These are phyloP conservation scores for Lecanicillium sp. DNA, from an alignment of 2,329 filamentous ascomycete species.

Conservation along the genomic window DNA sequence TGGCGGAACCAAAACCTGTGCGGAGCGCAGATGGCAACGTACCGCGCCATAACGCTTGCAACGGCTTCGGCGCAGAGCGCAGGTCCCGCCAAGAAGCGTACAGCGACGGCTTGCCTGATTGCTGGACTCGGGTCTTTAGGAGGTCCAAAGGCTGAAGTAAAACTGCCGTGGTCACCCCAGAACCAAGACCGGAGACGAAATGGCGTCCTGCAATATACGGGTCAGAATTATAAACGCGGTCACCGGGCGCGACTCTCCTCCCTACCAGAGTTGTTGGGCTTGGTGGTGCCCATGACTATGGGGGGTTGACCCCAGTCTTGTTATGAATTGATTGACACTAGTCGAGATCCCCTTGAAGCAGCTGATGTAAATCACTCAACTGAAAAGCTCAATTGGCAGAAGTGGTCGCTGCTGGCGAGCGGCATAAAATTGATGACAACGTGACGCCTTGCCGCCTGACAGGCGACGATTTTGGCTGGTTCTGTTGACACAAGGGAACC, in stretches of 20 bases:
- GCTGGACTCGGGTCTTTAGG: conserved; percentile 92
- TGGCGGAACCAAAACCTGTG: conserved; percentile 84
- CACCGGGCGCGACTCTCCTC: too few species aligned
- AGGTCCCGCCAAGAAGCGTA: conserved; percentile 20
- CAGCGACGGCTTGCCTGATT: conserved; percentile 67
- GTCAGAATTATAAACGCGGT: too few species aligned
- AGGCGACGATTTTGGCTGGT: too few species aligned
- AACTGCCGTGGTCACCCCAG: conserved; percentile 79
- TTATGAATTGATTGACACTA: too few species aligned
- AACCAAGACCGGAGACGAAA: conserved; percentile 80
- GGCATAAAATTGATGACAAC: too few species aligned
- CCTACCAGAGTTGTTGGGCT: conserved; percentile 5
- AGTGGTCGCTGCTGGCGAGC: too few species aligned
- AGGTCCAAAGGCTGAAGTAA: conserved; percentile 93
- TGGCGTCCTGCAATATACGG: conserved; percentile 56
- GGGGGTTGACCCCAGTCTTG: neutral
- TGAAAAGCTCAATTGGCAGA: too few species aligned
- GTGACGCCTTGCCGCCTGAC: too few species aligned
- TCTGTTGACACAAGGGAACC: too few species aligned
- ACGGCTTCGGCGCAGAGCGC: conserved; percentile 50
- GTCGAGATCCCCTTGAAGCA: too few species aligned
- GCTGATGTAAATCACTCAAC: too few species aligned
- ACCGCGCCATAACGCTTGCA: conserved; percentile 81
- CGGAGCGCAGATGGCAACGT: conserved; percentile 88
- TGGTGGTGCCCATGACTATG: neutral